Percentiles rank a stretch among this genome's conserved stretches.
Evolutionary conservation across 1,284 basidiomycete species (phyloP).

Genomic region (Pseudozyma flocculosa): DNA sequence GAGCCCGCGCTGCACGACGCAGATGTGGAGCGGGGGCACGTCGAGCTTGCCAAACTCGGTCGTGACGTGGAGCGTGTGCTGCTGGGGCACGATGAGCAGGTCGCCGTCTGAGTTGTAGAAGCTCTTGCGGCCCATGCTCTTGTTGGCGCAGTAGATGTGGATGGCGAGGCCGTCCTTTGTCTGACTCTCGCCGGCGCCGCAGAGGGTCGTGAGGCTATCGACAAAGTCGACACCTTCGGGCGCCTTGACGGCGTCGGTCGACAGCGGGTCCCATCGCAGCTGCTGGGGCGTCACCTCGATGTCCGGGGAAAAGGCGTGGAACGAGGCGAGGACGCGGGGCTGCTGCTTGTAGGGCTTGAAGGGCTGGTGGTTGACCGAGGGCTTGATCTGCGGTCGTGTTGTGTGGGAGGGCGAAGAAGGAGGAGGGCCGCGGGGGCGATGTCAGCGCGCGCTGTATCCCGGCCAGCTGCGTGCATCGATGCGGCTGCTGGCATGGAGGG

Average conservation of each 20-base stretch:
- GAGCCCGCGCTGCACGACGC: conserved; percentile 69
- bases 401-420: no score
- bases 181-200: conserved; percentile 69
- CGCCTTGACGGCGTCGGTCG: conserved; percentile 61
- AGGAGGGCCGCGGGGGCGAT: no score
- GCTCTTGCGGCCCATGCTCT: conserved; percentile 68
- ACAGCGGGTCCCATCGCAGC: conserved; percentile 67
- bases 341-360: conserved; percentile 66
- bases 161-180: conserved; percentile 60
- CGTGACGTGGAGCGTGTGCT: conserved; percentile 69
- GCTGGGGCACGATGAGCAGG: conserved; percentile 69
- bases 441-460: no score
- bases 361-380: conserved; percentile 70
- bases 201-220: conserved; percentile 68
- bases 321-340: conserved; percentile 62
- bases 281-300: conserved; percentile 69
- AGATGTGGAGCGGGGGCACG: conserved; percentile 68
- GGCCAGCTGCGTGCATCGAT: no score
- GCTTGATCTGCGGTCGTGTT: conserved; percentile 64
- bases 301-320: conserved; percentile 59
- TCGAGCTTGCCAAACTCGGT: conserved; percentile 71
- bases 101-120: conserved; percentile 72
- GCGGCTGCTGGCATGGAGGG: no score
- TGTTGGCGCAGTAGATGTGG: conserved; percentile 68
- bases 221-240: conserved; percentile 64